Percentiles rank a stretch among this genome's conserved stretches.
phyloP scores from a whole-genome alignment of 768 basidiomycete genomes.

The Suillus discolor region DNA sequence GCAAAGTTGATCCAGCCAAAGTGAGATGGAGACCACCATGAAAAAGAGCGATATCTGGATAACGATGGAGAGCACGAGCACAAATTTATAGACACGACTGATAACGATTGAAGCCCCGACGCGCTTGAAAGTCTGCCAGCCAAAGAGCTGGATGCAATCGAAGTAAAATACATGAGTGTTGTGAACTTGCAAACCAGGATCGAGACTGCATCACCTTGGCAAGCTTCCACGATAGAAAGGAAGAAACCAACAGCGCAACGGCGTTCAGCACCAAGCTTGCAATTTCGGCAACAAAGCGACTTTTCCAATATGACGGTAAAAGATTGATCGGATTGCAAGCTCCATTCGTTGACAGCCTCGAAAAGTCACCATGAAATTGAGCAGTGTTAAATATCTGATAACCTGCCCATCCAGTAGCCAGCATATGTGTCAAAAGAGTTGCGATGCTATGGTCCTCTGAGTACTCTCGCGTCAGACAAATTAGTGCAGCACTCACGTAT shows the following conservation, averaged over 20 bases:
- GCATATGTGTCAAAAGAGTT: conserved; percentile 69
- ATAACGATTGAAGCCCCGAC: conserved; percentile 76
- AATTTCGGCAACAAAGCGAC: conserved; percentile 62
- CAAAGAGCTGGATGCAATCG: conserved; percentile 52
- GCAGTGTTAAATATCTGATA: conserved; percentile 67
- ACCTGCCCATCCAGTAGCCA: conserved; percentile 73
- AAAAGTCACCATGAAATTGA: conserved; percentile 58
- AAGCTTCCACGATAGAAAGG: conserved; percentile 71
- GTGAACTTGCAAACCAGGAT: conserved; percentile 1
- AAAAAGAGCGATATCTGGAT: conserved; percentile 83
- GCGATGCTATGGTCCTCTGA: conserved; percentile 46
- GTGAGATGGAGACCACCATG: conserved; percentile 63
- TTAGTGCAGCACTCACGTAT: conserved; percentile 42
- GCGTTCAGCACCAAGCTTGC: conserved; percentile 64
- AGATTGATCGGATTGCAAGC: conserved; percentile 60
- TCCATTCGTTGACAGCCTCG: conserved; percentile 58
- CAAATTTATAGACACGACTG: conserved; percentile 73
- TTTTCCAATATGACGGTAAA: conserved; percentile 66
- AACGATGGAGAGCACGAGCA: conserved; percentile 67
- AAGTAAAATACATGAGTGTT: neutral
- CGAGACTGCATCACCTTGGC: conserved; percentile 54
- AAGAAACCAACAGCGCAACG: conserved; percentile 59
- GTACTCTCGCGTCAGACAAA: neutral
- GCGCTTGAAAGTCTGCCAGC: conserved; percentile 89
- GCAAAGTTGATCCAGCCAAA: conserved; percentile 79